Conservation (phyloP, 2,329 filamentous ascomycete species). For the Aspergillus ochraceus region DNA sequence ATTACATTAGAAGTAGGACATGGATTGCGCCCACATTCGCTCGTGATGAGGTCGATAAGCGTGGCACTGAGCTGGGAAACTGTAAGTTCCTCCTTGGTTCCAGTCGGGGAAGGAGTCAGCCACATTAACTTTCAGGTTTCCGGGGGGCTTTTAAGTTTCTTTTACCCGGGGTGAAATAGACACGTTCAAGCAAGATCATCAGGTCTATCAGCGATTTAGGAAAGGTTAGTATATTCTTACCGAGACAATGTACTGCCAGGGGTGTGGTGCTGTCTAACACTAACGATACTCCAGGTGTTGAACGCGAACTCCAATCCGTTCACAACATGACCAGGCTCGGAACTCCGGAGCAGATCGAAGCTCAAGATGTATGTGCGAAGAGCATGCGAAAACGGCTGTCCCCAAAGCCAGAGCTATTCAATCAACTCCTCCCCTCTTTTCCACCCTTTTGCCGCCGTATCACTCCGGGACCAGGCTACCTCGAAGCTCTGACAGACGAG, state of each 20-base stretch:
- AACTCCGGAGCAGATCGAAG: slow-evolving; percentile 14
- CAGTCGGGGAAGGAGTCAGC: background rate
- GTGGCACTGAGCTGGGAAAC: slow-evolving; percentile 27
- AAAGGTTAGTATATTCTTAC: slow-evolving; percentile 26
- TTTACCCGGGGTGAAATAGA: slow-evolving; percentile 35
- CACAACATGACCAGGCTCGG: slow-evolving; percentile 30
- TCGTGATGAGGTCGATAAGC: slow-evolving; percentile 28
- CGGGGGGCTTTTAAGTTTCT: slow-evolving; percentile 19
- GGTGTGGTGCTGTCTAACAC: background rate
- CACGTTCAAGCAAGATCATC: slow-evolving; percentile 31
- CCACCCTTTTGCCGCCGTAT: slow-evolving; percentile 38
- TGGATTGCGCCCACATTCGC: slow-evolving; percentile 34
- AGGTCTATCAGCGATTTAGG: slow-evolving; percentile 33
- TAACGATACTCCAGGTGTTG: slow-evolving; percentile 24
- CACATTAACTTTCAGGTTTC: background rate
- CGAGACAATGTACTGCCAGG: background rate
- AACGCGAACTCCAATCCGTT: slow-evolving; percentile 33
- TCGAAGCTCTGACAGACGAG: slow-evolving; percentile 62
- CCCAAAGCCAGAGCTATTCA: slow-evolving; percentile 35
- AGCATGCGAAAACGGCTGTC: slow-evolving; percentile 3
- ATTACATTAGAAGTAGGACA: slow-evolving; percentile 35
- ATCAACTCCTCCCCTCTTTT: slow-evolving; percentile 38
- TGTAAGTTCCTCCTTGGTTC: slow-evolving; percentile 16
- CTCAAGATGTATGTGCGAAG: background rate
- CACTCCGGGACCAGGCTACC: slow-evolving; percentile 49